phyloP scores from a whole-genome alignment of 495 filamentous ascomycete species.

The Aspergillus leporis region DNA sequence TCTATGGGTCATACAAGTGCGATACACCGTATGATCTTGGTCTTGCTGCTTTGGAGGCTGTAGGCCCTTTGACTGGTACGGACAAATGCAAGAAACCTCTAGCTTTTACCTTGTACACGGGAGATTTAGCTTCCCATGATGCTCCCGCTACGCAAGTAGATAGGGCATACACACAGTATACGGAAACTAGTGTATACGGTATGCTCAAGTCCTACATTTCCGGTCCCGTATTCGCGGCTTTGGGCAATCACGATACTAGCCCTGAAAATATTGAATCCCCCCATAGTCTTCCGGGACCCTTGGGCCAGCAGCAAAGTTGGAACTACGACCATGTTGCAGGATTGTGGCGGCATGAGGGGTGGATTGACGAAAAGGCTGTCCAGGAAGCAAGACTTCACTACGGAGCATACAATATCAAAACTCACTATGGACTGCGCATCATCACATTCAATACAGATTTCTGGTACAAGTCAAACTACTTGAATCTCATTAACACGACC shows the following conservation, averaged over 20 bases:
- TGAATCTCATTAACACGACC: constrained; percentile 47
- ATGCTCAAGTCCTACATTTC: constrained; percentile 58
- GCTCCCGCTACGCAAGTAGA: constrained; percentile 41
- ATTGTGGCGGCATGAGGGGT: constrained; percentile 53
- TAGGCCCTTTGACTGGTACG: constrained; percentile 58
- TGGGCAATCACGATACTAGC: constrained; percentile 59
- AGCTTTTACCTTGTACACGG: constrained; percentile 56
- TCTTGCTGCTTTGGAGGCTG: constrained; percentile 56
- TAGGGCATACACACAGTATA: constrained; percentile 49
- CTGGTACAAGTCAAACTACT: constrained; percentile 50
- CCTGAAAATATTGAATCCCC: constrained; percentile 52
- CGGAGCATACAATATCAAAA: constrained; percentile 51
- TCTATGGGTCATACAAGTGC: constrained; percentile 56
- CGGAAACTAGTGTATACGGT: constrained; percentile 49
- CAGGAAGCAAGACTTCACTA: constrained; percentile 49
- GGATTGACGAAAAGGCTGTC: constrained; percentile 44
- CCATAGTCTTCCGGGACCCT: constrained; percentile 50
- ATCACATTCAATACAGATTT: constrained; percentile 58
- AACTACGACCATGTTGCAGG: constrained; percentile 54
- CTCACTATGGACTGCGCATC: constrained; percentile 49
- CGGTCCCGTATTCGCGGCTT: constrained; percentile 53
- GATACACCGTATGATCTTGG: constrained; percentile 61
- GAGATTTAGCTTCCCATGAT: constrained; percentile 58
- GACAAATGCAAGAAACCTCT: constrained; percentile 36
- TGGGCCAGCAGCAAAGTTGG: constrained; percentile 58